Base-by-base conservation (phyloP, 768 basidiomycete genomes). In the Termitomyces eurrhizus region DNA sequence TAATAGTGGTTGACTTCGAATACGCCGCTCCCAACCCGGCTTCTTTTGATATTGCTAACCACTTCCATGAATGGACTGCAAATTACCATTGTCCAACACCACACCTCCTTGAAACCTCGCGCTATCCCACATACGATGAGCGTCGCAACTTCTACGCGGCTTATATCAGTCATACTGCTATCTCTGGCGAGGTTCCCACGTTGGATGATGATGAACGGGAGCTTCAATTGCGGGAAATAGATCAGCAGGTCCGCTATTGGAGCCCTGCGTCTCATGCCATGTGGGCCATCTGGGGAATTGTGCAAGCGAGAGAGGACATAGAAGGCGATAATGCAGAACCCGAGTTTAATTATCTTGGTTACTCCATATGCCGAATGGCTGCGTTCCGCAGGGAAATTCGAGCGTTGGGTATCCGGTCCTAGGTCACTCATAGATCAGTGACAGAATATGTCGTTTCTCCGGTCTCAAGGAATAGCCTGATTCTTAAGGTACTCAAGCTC, bases 1-100 rank as follows among this genome's bases (percentile, higher is more conserved):
- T 96, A 63, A 91, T 96, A 70, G 92, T 96, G 39, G 94, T 97
- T 64, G 97, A 99, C 75, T 98, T 98, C 70, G 97, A 99, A 76
- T 99, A 99, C 70, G 93, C 96, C 14, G 82, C 88, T 0, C 89
- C 92, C 5, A 98, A 98, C 69, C 89, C 95, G 29, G 86, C 94
- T 3, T 92, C 93, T 4, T 97, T 88, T 74, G 97, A 99, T 70
- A 95, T 99, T 66, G 96, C 91, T 59, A 96, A 96, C 73, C 94
- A 96, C 73, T 97, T 95, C 75, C 89, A 92, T 69, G 97, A 98
- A 75, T 98, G 97, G 96, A 92, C 92, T 21, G 89, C 93, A 16
- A 82, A 97, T 74, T 98, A 98, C 73, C 89, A 92, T 69, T 80
- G 78, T 41, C 68, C 81, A 5, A 81, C 78, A 0, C 90, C 92